Base-by-base conservation (phyloP, 2,329 filamentous ascomycete genomes). In the Phyllosticta capitalensis region DNA sequence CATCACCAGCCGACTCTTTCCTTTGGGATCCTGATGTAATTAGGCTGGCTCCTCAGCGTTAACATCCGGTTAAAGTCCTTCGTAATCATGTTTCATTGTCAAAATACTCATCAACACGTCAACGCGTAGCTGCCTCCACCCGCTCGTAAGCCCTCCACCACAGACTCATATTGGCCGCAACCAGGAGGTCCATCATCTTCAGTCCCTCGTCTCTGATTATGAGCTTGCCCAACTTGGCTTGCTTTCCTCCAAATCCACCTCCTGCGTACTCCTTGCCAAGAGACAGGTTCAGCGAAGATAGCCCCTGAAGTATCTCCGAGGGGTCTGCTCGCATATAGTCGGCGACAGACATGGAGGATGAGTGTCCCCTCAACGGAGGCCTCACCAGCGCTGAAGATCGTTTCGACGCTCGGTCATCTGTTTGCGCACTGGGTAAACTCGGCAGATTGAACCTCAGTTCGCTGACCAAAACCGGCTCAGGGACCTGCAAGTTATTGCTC, bases 151-250 rank as follows among this genome's bases (percentile, higher is more conserved):
- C 85, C 66, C 86, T 85, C 92, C 92, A 97, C 90, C 92, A 99
- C 17, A 97, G 77, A 1, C 89, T 90, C 75, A 99, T 83, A 69
- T 96, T 96, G 10, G 91, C 88, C 3, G 92, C 90, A 20, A 99
- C 90, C 0, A 95, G 79, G 61, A 99, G 73, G 77, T 99, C 94
- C 67, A 97, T 74, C 92, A 99, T 97, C 77, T 95, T 95, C 64
- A 95, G 75, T 0, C 94, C 94, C 67, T 95, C 92, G 59, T 92
- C 85, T 66, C 91, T 84, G 45, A 99, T 81, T 56, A 97, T 90
- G 56, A 99, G 76, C 74, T 97, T 99, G 0, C 92, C 94, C 66
- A 99, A 77, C 76, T 99, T 99, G 3, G 90, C 92, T 67, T 89
- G 84, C 71, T 89, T 91, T 0, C 92, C 92, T 52, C 87, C 82